A percentile compares a stretch with the other conserved stretches of the same genome.
These are phyloP conservation scores for Solanum phureja DNA, from an alignment of 257 asterid genomes.

Conservation along the genomic window DNA sequence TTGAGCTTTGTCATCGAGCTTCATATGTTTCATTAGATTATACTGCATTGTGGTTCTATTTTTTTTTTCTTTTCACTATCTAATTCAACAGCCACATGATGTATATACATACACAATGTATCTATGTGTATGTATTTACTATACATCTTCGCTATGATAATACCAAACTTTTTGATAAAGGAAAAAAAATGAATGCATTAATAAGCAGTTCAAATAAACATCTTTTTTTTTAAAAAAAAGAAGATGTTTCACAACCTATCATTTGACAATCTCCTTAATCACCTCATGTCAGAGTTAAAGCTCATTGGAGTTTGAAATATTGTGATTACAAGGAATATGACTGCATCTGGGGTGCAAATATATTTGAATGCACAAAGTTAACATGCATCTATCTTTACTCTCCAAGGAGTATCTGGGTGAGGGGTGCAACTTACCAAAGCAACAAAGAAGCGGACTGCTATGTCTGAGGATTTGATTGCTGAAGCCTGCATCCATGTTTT, in stretches of 20 bases:
- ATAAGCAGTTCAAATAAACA: background rate
- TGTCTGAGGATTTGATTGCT: conserved; percentile 49
- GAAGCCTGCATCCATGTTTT: conserved; percentile 93
- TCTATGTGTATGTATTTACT: background rate
- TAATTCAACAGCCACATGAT: background rate
- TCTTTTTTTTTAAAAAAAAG: too few relatives aligned
- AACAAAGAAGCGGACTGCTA: conserved; percentile 90
- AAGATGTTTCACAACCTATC: background rate
- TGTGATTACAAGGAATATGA: background rate
- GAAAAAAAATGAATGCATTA: conserved; percentile 15
- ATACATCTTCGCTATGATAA: background rate
- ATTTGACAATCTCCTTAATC: background rate
- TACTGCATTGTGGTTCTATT: background rate
- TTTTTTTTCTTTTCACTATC: background rate
- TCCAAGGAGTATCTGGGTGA: background rate
- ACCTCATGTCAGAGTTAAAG: background rate
- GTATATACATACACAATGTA: background rate
- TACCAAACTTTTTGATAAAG: background rate
- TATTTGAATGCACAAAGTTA: background rate
- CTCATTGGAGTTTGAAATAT: background rate
- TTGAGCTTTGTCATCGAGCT: background rate
- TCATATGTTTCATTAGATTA: background rate
- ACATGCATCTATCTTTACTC: background rate
- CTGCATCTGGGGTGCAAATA: background rate
- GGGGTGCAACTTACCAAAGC: conserved; percentile 20